phyloP scores from a whole-genome alignment of 2,329 filamentous ascomycete species.

The Xylariales sp. region DNA sequence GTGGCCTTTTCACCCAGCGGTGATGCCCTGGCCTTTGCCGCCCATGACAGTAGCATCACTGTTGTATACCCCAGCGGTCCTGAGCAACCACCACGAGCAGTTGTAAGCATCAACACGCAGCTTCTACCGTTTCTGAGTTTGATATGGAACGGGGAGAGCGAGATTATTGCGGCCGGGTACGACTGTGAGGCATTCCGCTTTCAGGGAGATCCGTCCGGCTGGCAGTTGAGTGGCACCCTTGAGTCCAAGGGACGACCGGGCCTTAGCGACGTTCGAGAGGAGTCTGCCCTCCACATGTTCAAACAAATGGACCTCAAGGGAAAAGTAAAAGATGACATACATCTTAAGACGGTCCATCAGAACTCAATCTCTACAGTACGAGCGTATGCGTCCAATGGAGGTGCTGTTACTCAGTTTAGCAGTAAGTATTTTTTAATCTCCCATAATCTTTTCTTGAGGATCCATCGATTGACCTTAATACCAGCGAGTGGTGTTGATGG shows the following conservation, averaged over 20 bases:
- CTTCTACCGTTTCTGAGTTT: constrained; percentile 88
- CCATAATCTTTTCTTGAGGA: constrained; percentile 12
- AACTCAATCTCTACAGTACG: constrained; percentile 90
- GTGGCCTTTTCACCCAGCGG: constrained; percentile 91
- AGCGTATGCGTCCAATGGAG: constrained; percentile 63
- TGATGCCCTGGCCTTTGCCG: constrained; percentile 87
- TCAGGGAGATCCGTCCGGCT: constrained; percentile 71
- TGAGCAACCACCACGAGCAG: constrained; percentile 85
- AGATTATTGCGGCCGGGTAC: constrained; percentile 94
- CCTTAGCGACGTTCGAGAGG: constrained; percentile 65
- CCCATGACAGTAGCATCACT: constrained; percentile 94
- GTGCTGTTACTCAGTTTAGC: constrained; percentile 73
- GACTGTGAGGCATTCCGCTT: constrained; percentile 89
- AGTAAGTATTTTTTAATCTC: constrained; percentile 54
- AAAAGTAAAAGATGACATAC: constrained; percentile 85
- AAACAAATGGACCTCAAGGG: constrained; percentile 98
- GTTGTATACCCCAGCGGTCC: constrained; percentile 91
- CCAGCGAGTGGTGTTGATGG: constrained; percentile 79
- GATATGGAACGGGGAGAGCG: constrained; percentile 85
- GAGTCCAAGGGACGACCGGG: constrained; percentile 67
- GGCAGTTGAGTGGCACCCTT: constrained; percentile 78
- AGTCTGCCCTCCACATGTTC: constrained; percentile 97
- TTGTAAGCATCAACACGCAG: constrained; percentile 85
- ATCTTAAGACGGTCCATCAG: constrained; percentile 92
- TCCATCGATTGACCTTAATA: constrained; percentile 20